Percentiles rank a stretch among this genome's conserved stretches.
phyloP scores from a whole-genome alignment of 176 grass and related monocot species.

The barley (Hordeum vulgare) region MorexV3_pseudomolecules_assembly NC_058523.1:100546463-100546962 shows the following conservation, averaged over 20 bases:
- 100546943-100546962: conserved; percentile 33
- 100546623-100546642: neutral
- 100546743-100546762: neutral
- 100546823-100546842: conserved; percentile 8
- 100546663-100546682: neutral
- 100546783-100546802: neutral
- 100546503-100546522: neutral
- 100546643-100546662: neutral
- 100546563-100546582: no score
- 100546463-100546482: neutral
- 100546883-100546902: conserved; percentile 89
- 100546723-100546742: neutral
- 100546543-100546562: neutral
- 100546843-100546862: conserved; percentile 72
- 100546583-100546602: no score
- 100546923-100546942: conserved; percentile 95
- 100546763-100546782: neutral
- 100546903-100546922: conserved; percentile 92
- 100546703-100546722: neutral
- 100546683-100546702: neutral
- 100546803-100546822: neutral
- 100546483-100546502: neutral
- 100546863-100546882: conserved; percentile 77
- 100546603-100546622: no score
- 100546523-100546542: neutral